phyloP scores from a whole-genome alignment of 345 rosid species.

The Eucalyptus sp. region DNA sequence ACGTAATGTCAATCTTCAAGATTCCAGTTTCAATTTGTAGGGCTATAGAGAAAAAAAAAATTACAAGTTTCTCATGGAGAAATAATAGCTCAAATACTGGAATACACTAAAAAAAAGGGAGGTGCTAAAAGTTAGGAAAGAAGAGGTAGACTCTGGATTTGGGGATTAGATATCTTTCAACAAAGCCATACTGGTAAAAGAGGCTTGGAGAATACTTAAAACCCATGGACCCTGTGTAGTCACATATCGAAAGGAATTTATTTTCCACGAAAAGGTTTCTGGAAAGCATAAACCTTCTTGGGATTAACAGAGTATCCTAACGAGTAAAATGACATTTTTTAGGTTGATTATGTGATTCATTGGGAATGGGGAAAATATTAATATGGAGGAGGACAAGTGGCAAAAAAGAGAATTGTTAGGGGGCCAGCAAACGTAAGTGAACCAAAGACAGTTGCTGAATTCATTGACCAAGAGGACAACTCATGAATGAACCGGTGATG shows the following conservation, averaged over 20 bases:
- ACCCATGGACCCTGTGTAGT: neutral
- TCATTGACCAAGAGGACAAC: too few relatives aligned
- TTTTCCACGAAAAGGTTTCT: neutral
- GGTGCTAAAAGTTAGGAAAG: neutral
- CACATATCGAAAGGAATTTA: neutral
- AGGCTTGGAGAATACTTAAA: neutral
- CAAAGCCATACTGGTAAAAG: neutral
- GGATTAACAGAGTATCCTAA: neutral
- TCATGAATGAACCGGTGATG: too few relatives aligned
- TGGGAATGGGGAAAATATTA: too few relatives aligned
- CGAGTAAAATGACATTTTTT: neutral
- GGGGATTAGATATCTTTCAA: neutral
- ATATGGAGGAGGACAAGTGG: too few relatives aligned
- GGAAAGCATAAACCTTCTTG: neutral
- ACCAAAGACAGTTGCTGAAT: too few relatives aligned
- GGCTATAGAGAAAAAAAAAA: neutral
- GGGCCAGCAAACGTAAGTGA: too few relatives aligned
- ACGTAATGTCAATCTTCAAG: neutral
- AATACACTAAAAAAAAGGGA: neutral
- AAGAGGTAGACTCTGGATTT: neutral
- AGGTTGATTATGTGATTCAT: rapidly evolving
- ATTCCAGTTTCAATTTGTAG: neutral
- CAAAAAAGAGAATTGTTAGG: too few relatives aligned
- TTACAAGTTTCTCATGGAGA: neutral
- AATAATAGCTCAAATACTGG: neutral